These are phyloP conservation scores for Platanus orientalis DNA, from an alignment of 164 flowering plant species.

Conservation along the genomic window DNA sequence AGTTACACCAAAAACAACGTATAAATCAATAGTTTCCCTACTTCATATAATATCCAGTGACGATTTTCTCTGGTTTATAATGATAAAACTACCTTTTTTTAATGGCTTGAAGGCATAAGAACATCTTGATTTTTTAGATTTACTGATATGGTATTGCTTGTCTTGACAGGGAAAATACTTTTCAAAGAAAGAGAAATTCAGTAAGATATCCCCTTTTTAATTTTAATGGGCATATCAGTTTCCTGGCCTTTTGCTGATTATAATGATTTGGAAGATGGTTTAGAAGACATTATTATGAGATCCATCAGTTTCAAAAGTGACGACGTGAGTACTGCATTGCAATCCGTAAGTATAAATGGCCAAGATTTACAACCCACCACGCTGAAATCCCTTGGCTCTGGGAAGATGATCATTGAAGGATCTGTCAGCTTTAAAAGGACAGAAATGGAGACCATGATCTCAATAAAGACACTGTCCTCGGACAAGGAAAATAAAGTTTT, in stretches of 20 bases:
- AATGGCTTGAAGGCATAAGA: no score
- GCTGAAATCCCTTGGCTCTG: slow-evolving; percentile 25
- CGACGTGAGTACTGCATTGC: slow-evolving; percentile 31
- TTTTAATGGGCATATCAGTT: slow-evolving; percentile 53
- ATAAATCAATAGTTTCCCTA: background rate
- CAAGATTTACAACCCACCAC: slow-evolving; percentile 40
- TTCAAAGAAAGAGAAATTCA: slow-evolving; percentile 7
- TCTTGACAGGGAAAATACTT: background rate
- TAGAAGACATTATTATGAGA: slow-evolving; percentile 48
- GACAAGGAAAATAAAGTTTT: slow-evolving; percentile 17
- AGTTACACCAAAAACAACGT: no score
- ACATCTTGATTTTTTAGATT: no score
- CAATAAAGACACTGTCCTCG: slow-evolving; percentile 23
- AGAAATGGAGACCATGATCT: slow-evolving; percentile 38
- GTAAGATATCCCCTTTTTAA: slow-evolving; percentile 5
- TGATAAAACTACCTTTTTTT: no score
- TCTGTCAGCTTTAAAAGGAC: slow-evolving; percentile 48
- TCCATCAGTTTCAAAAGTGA: slow-evolving; percentile 49
- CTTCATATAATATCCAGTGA: background rate
- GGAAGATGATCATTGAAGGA: slow-evolving; percentile 32
- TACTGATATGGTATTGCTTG: background rate
- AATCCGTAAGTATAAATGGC: slow-evolving; percentile 54
- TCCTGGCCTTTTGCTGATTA: slow-evolving; percentile 58
- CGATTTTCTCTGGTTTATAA: background rate
- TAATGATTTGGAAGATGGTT: slow-evolving; percentile 37